Evolutionary conservation across 2,329 filamentous ascomycete genomes (phyloP), one percentile per base, ranked within the genome.

Genomic region (Ilyonectria sp.): DNA sequence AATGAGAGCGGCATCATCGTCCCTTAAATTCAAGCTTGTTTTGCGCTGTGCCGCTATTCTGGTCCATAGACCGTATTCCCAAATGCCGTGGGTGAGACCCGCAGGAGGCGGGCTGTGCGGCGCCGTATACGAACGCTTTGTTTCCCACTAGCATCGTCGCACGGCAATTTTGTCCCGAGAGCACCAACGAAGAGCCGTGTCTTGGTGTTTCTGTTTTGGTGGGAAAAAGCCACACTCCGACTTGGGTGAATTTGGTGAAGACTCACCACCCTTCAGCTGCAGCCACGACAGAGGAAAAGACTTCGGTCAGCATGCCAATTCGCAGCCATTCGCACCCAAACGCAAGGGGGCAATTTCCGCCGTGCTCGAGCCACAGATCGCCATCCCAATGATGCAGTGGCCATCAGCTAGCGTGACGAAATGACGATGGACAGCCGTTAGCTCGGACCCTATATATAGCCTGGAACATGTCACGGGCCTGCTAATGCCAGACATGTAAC

Each of bases 351-450:
- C 31, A 33, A 11, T 9, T 9, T 11, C 31, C 8, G 31, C 31
- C 2, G 8, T 33, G 31, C 8, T 9, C 31, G 8, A 33, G 31
- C 31, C 31, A 33, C 31, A 33, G 31, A 33, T 33, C 31, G 10
- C 31, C 31, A 33, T 33, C 31, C 8, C 31, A 33, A 11, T 29
- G 47, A 50, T 26, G 23, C 47, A 29, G 13, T 17, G 47, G 5
- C 47, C 13, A 13, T 9, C 4, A 50, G 15, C 47, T 50, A 50
- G 47, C 47, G 47, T 50, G 23, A 23, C 23, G 17, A 50, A 40
- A 50, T 50, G 47, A 50, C 47, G 47, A 50, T 50, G 47, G 47
- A 15, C 47, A 23, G 21, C 47, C 47, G 21, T 23, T 50, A 50
- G 47, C 47, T 31, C 47, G 47, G 23, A 15, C 31, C 31, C 47